Evolutionary conservation across 2,329 filamentous ascomycete species (phyloP).

Genomic region (Helminthosporium solani): DNA sequence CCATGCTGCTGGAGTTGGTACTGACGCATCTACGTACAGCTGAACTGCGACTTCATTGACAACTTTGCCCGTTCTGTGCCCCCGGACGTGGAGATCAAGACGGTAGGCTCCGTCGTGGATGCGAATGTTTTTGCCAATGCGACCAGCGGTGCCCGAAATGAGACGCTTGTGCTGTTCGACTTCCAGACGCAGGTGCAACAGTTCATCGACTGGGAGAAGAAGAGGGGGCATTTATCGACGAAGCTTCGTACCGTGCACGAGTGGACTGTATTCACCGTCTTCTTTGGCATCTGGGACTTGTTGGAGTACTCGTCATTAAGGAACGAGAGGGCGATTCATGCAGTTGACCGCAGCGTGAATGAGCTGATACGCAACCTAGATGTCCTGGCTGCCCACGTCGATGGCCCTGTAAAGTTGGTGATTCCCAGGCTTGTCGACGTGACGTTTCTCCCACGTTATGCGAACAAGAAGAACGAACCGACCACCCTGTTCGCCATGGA

Average conservation of each 20-base stretch:
- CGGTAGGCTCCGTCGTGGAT: conserved; percentile 34
- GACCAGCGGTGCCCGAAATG: conserved; percentile 18
- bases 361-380: conserved; percentile 38
- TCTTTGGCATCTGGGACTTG: conserved; percentile 42
- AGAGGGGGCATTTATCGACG: conserved; percentile 23
- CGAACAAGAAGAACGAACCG: conserved; percentile 23
- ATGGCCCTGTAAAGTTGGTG: conserved; percentile 28
- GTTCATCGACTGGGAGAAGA: conserved; percentile 32
- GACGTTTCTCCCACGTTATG: conserved; percentile 39
- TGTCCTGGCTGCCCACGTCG: conserved; percentile 29
- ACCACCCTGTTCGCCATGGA: conserved; percentile 29
- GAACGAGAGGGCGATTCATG: conserved; percentile 26
- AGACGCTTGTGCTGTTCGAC: conserved; percentile 29
- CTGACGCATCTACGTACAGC: conserved; percentile 29
- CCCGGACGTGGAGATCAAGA: conserved; percentile 15
- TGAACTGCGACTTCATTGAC: conserved; percentile 38
- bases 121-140: conserved; percentile 32
- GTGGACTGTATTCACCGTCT: conserved; percentile 40
- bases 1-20: conserved; percentile 10
- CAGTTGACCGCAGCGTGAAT: conserved; percentile 36
- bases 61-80: conserved; percentile 41
- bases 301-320: conserved; percentile 35
- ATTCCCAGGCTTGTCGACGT: conserved; percentile 37
- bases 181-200: conserved; percentile 42
- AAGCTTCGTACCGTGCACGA: conserved; percentile 23